Conservation (phyloP, 345 rosid species). For the Eucalyptus lansdowneana region DNA sequence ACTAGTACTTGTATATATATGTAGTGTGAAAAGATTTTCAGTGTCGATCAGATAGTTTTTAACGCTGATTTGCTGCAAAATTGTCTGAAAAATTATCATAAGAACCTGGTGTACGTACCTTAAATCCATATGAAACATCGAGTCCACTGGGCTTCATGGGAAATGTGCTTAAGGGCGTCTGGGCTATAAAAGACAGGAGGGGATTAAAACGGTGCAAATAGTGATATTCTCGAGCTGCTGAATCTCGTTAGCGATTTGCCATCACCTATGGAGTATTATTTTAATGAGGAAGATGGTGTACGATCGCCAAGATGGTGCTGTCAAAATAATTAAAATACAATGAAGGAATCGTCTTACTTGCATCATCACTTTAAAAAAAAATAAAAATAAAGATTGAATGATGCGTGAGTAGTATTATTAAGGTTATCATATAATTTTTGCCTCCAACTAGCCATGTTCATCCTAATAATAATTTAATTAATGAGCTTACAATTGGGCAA, state of each 20-base stretch:
- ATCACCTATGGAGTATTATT: neutral
- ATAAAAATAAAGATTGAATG: too few relatives aligned
- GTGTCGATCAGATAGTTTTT: neutral
- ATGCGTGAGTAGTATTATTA: neutral
- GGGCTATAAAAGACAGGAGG: neutral
- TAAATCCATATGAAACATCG: neutral
- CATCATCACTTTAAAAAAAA: neutral
- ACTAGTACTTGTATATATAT: neutral
- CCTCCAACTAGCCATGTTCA: neutral
- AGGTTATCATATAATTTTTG: neutral
- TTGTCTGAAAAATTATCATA: neutral
- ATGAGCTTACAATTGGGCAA: too few relatives aligned
- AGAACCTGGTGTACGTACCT: neutral
- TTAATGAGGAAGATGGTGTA: neutral
- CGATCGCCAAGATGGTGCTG: neutral
- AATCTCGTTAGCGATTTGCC: neutral
- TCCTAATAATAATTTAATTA: neutral
- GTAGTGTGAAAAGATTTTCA: neutral
- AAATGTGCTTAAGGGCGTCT: neutral
- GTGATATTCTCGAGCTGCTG: neutral
- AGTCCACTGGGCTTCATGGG: neutral
- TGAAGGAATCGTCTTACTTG: neutral
- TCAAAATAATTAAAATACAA: too few relatives aligned
- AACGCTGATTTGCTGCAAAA: neutral
- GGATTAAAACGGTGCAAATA: neutral